Base-by-base conservation (phyloP, 768 basidiomycete species). In the Phylloporus arenicola region DNA sequence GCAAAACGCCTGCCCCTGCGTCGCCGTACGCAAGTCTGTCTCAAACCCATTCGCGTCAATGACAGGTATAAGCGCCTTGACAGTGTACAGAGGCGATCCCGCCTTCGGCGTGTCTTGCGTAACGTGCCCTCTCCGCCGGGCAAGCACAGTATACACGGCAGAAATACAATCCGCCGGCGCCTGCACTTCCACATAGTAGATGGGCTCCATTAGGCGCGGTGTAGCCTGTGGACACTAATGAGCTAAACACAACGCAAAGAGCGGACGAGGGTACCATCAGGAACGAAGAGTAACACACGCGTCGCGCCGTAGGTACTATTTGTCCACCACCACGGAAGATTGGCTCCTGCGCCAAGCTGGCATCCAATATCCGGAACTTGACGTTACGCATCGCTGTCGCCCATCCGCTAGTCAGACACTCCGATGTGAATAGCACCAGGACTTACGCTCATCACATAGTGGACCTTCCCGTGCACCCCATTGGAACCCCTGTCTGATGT, bases 131-230 rank as follows among this genome's bases (percentile, higher is more conserved):
- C 96, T 83, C 51, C 96, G 86, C 53, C 96, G 82, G n/a, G 96
- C 94, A 46, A 99, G 87, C 40, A 98, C 96, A 5, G 93, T 96
- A 69, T 98, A 98, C 31, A 99, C 94, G 11, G 94, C 93, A 19
- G 96, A 96, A 55, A 99, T 94, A 64, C 96, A 97, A 66, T 99
- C 96, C 16, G 94, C 92, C 8, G 96, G 96, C 7, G 95, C 91
- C 69, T 98, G 95, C n/a, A 99, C 94, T 70, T 99, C 96, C 47
- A 98, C 95, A 64, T 92, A 97, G 76, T 95, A 98, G 54, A 98
- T 85, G 4, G 96, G 96, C 68, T 99, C 95, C 84, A 95, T 92
- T 52, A 96, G 70, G 51, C 93, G 82, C 4, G 95, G 95, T 3
- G 93, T 90, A 14, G 95, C 93, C 93, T 95, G 57, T 43, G 19